Percentiles rank a stretch among this genome's conserved stretches.
Conservation (phyloP, 768 basidiomycete species). For the Tricholoma bakamatsutake region DNA sequence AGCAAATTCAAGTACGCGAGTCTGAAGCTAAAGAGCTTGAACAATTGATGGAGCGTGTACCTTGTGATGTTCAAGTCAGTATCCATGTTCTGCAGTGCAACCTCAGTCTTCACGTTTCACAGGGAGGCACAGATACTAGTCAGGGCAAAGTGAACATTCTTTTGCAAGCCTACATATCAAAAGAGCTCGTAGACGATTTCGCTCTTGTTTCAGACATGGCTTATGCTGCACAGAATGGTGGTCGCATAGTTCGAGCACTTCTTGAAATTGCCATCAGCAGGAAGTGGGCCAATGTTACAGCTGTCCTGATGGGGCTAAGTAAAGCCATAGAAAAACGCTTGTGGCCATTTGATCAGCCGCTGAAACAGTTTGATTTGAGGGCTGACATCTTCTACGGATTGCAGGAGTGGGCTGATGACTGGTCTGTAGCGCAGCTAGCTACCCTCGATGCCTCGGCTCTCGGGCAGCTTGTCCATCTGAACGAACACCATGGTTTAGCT, state of each 20-base stretch:
- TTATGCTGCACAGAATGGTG: conserved; percentile 92
- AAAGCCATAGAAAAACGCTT: conserved; percentile 89
- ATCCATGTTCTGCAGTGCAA: neutral
- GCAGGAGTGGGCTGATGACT: conserved; percentile 76
- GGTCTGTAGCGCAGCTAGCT: conserved; percentile 68
- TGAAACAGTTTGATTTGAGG: conserved; percentile 77
- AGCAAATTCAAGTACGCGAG: conserved; percentile 92
- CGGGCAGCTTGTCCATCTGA: conserved; percentile 79
- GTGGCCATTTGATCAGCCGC: conserved; percentile 93
- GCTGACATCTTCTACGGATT: conserved; percentile 74
- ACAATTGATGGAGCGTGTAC: conserved; percentile 56
- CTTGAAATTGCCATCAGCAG: conserved; percentile 91
- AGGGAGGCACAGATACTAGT: conserved; percentile 54
- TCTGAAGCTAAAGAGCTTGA: conserved; percentile 83
- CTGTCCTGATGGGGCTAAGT: conserved; percentile 82
- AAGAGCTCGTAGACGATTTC: conserved; percentile 82
- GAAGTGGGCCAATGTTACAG: conserved; percentile 83
- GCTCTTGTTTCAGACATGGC: conserved; percentile 93
- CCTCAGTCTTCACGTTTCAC: conserved; percentile 1
- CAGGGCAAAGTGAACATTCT: conserved; percentile 92
- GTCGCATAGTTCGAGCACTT: conserved; percentile 89
- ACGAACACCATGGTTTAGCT: conserved; percentile 77
- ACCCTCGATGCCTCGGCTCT: conserved; percentile 59
- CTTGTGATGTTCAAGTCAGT: conserved; percentile 76
- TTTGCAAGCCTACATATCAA: conserved; percentile 85